Base-by-base conservation (phyloP, 2,329 filamentous ascomycete species). In the Rutstroemia sp. region DNA sequence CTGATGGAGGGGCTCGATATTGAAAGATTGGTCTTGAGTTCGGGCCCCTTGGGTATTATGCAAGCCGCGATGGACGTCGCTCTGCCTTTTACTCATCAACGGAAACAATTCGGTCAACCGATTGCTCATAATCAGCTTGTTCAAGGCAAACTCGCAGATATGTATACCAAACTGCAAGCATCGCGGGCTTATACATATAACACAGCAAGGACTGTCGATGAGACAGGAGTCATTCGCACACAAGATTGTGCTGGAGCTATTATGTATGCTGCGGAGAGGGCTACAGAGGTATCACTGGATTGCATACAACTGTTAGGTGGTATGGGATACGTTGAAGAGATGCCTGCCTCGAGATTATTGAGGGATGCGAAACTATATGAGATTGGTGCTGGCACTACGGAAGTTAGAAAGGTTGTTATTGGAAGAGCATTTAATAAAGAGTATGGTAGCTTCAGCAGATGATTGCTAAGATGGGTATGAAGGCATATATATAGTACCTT, bases 1-100 rank as follows among this genome's bases (percentile, higher is more conserved):
- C 78, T 99, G 36, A 97, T 99, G 94, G 89, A 96, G 69, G 94
- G 94, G 1, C 80, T 99, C 4, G 94, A 99, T 69, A 82, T 99
- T 36, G 94, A 99, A 73, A 82, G 94, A 12, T 80, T 99, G 3
- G 92, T 99, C 1, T 82, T 99, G 49, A 92, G 87, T 65, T 89
- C 92, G 17, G 94, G 94, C 0, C 92, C 94, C 0, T 73, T 99
- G 6, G 94, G 92, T 40, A 83, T 97, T 61, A 99, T 99, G 94
- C 90, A 96, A 77, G 88, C 91, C 5, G 80, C 87, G 5, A 80
- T 97, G 47, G 92, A 97, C 72, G 80, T 92, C 9, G 83, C 87
- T 1, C 79, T 97, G 44, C 94, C 94, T 0, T 99, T 95, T 69
- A 86, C 87, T 1, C 94, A 99, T 72, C 82, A 88, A 65, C 83